Conservation (phyloP, 208 protist genomes). For the Crithidia expoeki region DNA sequence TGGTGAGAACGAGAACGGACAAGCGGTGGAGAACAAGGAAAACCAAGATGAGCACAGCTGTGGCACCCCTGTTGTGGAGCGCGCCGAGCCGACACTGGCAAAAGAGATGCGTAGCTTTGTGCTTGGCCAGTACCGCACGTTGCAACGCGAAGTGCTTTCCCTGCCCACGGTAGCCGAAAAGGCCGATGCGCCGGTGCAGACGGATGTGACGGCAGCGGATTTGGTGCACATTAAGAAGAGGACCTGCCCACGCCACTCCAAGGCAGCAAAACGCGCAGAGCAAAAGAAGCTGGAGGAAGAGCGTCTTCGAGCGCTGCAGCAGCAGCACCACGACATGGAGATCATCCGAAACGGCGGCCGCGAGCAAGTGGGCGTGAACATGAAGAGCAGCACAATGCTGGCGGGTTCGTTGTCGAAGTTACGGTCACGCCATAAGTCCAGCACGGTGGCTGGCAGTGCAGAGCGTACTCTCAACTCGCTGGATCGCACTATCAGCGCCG, state of each 20-base stretch:
- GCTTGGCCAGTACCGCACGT: slow-evolving; percentile 39
- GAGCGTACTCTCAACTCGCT: slow-evolving; percentile 9
- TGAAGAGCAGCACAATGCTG: slow-evolving; percentile 48
- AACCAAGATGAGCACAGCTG: no score
- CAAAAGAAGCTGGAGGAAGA: slow-evolving; percentile 36
- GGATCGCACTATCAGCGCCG: slow-evolving; percentile 17
- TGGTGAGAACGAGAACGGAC: background rate
- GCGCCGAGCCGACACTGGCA: slow-evolving; percentile 1
- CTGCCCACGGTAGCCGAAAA: background rate
- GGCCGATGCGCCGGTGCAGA: background rate
- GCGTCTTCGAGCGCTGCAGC: slow-evolving; percentile 46
- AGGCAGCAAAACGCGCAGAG: slow-evolving; percentile 17
- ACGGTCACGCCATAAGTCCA: slow-evolving; percentile 20
- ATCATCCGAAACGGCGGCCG: slow-evolving; percentile 58
- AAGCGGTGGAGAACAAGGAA: background rate
- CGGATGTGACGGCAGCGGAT: slow-evolving; percentile 4
- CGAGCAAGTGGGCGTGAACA: slow-evolving; percentile 35
- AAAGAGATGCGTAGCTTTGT: slow-evolving; percentile 44
- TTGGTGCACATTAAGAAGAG: slow-evolving; percentile 28
- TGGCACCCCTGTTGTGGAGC: background rate
- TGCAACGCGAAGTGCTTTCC: slow-evolving; percentile 35
- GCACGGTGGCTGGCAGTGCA: background rate
- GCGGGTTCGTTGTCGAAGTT: slow-evolving; percentile 40
- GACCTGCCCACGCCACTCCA: slow-evolving; percentile 43
- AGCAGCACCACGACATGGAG: slow-evolving; percentile 53